Percentiles rank a stretch among this genome's conserved stretches.
phyloP scores from a whole-genome alignment of 441 rosid genomes.

The Erodium moschatum region DNA sequence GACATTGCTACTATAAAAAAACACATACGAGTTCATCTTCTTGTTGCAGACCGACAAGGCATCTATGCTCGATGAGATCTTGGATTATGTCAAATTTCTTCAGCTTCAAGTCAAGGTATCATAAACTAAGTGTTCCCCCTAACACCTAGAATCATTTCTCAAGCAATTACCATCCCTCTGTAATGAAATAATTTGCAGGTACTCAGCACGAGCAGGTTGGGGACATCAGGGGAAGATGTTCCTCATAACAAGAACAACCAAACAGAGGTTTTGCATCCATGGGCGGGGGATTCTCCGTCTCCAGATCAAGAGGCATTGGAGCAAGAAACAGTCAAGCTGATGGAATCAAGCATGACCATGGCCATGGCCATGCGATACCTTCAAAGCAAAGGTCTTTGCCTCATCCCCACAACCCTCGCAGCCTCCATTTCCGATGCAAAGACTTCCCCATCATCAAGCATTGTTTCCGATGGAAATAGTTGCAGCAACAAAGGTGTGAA shows the following conservation, averaged over 20 bases:
- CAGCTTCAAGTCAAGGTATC: slow-evolving; percentile 46
- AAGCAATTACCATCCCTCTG: neutral
- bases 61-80: slow-evolving; percentile 45
- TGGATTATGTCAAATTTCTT: slow-evolving; percentile 40
- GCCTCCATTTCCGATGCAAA: slow-evolving; percentile 30
- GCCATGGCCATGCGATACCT: slow-evolving; percentile 44
- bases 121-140: neutral
- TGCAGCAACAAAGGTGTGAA: slow-evolving; percentile 21
- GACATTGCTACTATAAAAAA: neutral
- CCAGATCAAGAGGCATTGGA: slow-evolving; percentile 38
- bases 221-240: slow-evolving; percentile 45
- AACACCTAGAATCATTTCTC: neutral
- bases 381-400: slow-evolving; percentile 52
- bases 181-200: slow-evolving; percentile 30
- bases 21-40: slow-evolving; percentile 6
- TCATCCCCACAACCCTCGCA: slow-evolving; percentile 46
- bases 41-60: slow-evolving; percentile 41
- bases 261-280: slow-evolving; percentile 30
- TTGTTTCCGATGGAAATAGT: slow-evolving; percentile 12
- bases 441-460: slow-evolving; percentile 17
- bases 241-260: slow-evolving; percentile 38
- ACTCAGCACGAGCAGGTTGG: slow-evolving; percentile 52
- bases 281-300: slow-evolving; percentile 24
- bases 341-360: slow-evolving; percentile 36
- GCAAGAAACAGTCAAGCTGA: slow-evolving; percentile 40